Evolutionary conservation across 1,284 basidiomycete species (phyloP), one percentile per base, ranked within the genome.

Genomic region (Coriolopsis trogii): DNA sequence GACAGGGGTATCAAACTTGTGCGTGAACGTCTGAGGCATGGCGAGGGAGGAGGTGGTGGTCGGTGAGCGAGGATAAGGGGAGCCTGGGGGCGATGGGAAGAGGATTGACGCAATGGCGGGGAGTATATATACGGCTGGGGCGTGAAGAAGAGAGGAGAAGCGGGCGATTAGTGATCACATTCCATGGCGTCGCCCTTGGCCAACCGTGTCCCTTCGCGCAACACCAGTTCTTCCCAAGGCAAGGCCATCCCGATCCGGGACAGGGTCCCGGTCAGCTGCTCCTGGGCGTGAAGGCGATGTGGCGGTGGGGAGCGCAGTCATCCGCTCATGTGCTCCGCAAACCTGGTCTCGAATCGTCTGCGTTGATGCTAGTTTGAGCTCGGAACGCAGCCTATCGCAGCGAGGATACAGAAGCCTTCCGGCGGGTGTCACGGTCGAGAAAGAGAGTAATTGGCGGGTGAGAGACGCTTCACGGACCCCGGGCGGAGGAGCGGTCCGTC

Each of bases 1-100:
- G 59, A 74, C 64, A 59, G 79, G 76, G 20, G 78, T 82, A 62
- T 89, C 69, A 70, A 90, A 90, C 41, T 84, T 71, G 77, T 91
- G 70, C 23, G 68, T 69, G 73, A 77, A 81, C 30, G 68, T 64
- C 31, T 63, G 56, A 6, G 70, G 64, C 69, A 70, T 71, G 23
- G 71, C 70, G 69, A 46, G 21, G n/a, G 34, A 21, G 41, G 31
- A 25, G 23, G 48, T 33, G 21, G 43, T 15, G 41, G 31, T 41
- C 41, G 38, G 30, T 16, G n/a, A 21, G 41, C 36, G 37, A 28
- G 21, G n/a, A 30, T 28, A 5, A 33, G 10, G 30, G 10, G 37
- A 29, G 24, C 15, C 21, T 31, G 50, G 38, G 44, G 30, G 13
- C 9, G 20, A 23, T 34, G 34, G 26, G 31, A 36, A 42, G n/a